Evolutionary conservation across 2,329 filamentous ascomycete species (phyloP).

Genomic region (Chrysoporthe cubensis): DNA sequence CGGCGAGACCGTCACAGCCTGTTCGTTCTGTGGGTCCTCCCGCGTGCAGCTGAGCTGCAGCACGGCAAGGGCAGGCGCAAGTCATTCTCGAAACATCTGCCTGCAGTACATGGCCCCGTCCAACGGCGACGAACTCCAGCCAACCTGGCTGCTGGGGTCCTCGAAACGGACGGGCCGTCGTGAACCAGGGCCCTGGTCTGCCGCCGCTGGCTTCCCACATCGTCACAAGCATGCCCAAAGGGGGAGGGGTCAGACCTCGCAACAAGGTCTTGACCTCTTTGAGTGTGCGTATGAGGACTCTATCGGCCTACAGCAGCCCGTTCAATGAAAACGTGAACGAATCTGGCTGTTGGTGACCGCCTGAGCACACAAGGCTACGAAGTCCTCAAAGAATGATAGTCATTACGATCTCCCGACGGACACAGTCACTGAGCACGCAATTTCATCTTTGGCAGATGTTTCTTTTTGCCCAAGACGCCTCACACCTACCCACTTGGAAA

Average conservation of each 20-base stretch:
- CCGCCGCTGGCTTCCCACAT: background rate
- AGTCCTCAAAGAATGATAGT: background rate
- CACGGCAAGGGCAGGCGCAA: background rate
- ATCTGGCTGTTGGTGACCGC: background rate
- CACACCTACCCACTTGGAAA: background rate
- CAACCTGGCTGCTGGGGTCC: background rate
- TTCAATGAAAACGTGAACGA: background rate
- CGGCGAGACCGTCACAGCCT: background rate
- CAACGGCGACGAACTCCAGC: background rate
- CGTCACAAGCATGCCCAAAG: background rate
- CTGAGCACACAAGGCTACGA: background rate
- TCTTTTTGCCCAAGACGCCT: background rate
- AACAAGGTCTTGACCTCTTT: background rate
- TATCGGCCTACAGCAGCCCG: background rate
- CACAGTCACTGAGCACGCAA: background rate
- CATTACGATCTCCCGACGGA: background rate
- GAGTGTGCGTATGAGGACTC: background rate
- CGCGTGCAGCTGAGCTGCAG: constrained; percentile 2
- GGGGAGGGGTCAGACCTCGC: background rate
- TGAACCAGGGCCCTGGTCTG: background rate
- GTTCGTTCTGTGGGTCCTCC: background rate
- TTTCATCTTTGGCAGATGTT: background rate
- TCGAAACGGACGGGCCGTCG: background rate
- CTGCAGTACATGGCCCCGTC: background rate
- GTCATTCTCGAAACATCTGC: background rate